phyloP scores from a whole-genome alignment of 2,329 filamentous ascomycete species.

The Clonostachys rhizophaga region DNA sequence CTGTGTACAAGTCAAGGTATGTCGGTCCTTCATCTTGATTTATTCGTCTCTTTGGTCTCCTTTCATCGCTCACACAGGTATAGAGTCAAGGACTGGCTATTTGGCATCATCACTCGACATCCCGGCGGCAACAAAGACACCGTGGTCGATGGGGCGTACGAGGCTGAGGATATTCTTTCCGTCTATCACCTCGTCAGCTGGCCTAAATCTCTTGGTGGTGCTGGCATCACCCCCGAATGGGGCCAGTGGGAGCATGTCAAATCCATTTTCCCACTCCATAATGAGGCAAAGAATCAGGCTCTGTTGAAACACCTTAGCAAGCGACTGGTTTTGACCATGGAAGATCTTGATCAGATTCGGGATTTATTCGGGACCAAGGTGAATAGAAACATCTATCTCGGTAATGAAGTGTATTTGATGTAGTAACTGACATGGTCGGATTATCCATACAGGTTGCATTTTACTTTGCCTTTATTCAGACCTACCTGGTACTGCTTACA shows the following conservation, averaged over 20 bases:
- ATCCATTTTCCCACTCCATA: constrained; percentile 59
- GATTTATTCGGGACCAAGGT: constrained; percentile 58
- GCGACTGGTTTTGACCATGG: constrained; percentile 40
- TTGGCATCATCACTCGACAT: constrained; percentile 61
- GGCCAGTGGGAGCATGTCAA: constrained; percentile 58
- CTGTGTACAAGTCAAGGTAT: constrained; percentile 64
- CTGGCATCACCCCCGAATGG: constrained; percentile 52
- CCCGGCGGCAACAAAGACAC: constrained; percentile 50
- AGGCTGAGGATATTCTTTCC: constrained; percentile 67
- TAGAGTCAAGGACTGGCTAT: constrained; percentile 72
- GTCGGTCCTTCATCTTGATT: constrained; percentile 1
- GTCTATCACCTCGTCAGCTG: constrained; percentile 64
- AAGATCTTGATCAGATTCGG: constrained; percentile 55
- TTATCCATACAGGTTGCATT: constrained; percentile 54
- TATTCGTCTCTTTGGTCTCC: not conserved
- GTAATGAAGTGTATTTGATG: too few relatives aligned
- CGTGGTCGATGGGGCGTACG: constrained; percentile 42
- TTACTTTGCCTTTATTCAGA: constrained; percentile 80
- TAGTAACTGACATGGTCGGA: not conserved
- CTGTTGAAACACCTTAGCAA: constrained; percentile 53
- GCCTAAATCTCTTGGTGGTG: constrained; percentile 53
- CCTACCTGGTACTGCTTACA: constrained; percentile 66
- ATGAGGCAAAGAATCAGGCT: constrained; percentile 48
- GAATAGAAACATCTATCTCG: not conserved
- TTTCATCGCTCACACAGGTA: not conserved